phyloP scores from a whole-genome alignment of 139 green algal genomes.

The Micractinium conductrix region DNA sequence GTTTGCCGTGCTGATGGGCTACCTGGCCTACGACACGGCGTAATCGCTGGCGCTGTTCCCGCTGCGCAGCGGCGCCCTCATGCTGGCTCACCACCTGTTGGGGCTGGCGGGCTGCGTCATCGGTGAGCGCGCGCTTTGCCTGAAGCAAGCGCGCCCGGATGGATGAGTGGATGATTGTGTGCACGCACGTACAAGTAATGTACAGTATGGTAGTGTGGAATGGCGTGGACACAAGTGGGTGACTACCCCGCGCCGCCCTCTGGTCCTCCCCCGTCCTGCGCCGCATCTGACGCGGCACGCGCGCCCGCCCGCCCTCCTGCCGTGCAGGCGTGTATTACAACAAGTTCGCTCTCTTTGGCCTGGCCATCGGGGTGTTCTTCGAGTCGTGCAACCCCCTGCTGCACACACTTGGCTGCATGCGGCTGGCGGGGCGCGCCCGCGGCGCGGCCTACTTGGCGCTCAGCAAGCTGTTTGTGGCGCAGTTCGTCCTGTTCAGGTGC shows the following conservation, averaged over 20 bases:
- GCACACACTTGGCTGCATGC: too few relatives aligned
- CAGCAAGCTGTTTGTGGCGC: too few relatives aligned
- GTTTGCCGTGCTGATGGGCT: slow-evolving; percentile 31
- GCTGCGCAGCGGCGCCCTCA: slow-evolving; percentile 22
- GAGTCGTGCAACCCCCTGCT: slow-evolving; percentile 52
- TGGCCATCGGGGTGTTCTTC: slow-evolving; percentile 52
- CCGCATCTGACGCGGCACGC: too few relatives aligned
- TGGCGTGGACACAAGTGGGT: too few relatives aligned
- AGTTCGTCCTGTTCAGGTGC: too few relatives aligned
- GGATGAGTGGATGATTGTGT: too few relatives aligned
- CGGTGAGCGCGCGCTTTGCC: slow-evolving; percentile 30
- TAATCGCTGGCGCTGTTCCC: slow-evolving; percentile 34
- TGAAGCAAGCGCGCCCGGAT: too few relatives aligned
- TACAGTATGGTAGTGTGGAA: too few relatives aligned
- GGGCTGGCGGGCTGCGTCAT: slow-evolving; percentile 47
- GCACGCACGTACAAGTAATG: background rate
- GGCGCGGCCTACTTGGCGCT: too few relatives aligned
- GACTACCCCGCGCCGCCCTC: too few relatives aligned
- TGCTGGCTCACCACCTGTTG: slow-evolving; percentile 47
- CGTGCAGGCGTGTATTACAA: slow-evolving; percentile 38
- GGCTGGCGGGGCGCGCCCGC: too few relatives aligned
- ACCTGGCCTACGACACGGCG: slow-evolving; percentile 49
- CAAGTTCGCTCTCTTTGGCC: slow-evolving; percentile 48
- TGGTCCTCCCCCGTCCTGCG: too few relatives aligned
- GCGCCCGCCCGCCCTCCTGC: background rate